phyloP scores from a whole-genome alignment of 2,329 filamentous ascomycete genomes.

The Fusarium devonianum region DNA sequence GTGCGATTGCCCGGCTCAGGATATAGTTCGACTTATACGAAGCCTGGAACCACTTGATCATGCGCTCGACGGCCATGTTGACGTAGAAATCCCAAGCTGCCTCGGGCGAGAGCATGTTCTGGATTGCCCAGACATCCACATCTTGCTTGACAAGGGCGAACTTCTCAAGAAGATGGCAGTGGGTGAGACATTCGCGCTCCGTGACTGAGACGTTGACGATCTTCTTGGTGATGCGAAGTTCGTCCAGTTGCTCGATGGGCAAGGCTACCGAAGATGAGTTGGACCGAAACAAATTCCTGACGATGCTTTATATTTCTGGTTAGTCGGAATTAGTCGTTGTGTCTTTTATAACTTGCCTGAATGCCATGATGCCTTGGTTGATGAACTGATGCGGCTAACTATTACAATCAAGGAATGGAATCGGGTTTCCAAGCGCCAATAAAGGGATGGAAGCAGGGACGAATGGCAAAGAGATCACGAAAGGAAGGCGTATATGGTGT shows the following conservation, averaged over 20 bases:
- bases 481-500: too few relatives aligned
- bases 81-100: conserved; percentile 31
- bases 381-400: background rate
- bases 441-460: too few relatives aligned
- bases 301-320: background rate
- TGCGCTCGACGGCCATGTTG: conserved; percentile 20
- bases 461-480: too few relatives aligned
- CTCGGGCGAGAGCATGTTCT: background rate
- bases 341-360: background rate
- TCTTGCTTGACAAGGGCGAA: conserved; percentile 12
- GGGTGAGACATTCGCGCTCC: conserved; percentile 6
- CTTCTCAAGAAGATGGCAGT: conserved; percentile 23
- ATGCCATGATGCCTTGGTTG: background rate
- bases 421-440: too few relatives aligned
- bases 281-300: conserved; percentile 5
- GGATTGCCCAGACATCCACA: conserved; percentile 15
- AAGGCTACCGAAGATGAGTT: background rate
- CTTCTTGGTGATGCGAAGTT: conserved; percentile 1
- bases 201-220: conserved; percentile 7
- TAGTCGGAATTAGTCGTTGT: background rate
- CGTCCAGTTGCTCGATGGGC: background rate
- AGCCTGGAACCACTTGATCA: conserved; percentile 17
- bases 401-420: background rate
- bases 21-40: background rate
- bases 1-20: conserved; percentile 11